Base-by-base conservation (phyloP, 345 rosid species). In the Lepidium didymum region DNA sequence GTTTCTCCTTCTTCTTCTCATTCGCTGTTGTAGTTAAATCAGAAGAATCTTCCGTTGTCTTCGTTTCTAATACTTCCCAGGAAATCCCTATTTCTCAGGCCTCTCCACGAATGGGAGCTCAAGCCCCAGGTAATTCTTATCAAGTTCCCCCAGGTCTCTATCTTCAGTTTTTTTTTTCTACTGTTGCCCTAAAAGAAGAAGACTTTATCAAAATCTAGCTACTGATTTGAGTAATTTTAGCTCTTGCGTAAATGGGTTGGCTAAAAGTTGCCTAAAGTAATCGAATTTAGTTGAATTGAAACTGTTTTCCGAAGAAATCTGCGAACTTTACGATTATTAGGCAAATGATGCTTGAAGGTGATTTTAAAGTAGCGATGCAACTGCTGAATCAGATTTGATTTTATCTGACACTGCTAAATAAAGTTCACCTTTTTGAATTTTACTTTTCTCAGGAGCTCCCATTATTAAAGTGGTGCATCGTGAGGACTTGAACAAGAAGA, bases 401-500 rank as follows among this genome's bases (percentile, higher is more conserved):
- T n/a, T n/a, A n/a, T n/a, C n/a, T n/a, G n/a, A n/a, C n/a, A n/a
- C n/a, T n/a, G n/a, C n/a, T n/a, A n/a, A n/a, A n/a, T n/a, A 66
- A 43, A 27, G 16, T 58, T 67, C 0, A 50, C 14, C n/a, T 60
- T 74, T 65, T 21, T 5, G 2, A 15, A 7, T n/a, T 12, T 47
- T 3, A 0, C 7, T 10, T 43, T 29, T 29, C 45, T 68, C 90
- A 92, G 97, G 93, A 27, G 68, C 56, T 74, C 76, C 93, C 19
- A 78, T 61, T 73, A 80, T 81, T 51, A 81, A 69, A 77, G 82
- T 82, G 71, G 87, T 81, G 67, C 81, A 84, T 67, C 90, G 81
- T 45, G 84, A 90, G 76, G 96, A 90, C 81, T 53, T 86, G 69
- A 90, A 90, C 83, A 85, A 79, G 86, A 90, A 75, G 75, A 90